phyloP scores from a whole-genome alignment of 2,329 filamentous ascomycete genomes.

The Orbilia ellipsospora region DNA sequence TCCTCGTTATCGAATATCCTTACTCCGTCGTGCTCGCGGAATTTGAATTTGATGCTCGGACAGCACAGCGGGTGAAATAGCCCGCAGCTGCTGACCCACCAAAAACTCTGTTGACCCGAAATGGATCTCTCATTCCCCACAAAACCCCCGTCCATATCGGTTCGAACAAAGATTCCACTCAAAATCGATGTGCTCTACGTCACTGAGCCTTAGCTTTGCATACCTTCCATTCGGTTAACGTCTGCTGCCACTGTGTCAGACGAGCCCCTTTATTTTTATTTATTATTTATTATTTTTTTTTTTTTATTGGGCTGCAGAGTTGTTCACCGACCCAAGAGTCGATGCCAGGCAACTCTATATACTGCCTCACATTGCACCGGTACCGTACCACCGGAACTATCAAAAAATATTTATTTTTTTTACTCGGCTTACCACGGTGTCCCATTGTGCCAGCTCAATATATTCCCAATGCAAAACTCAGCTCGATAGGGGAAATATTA shows the following conservation, averaged over 20 bases:
- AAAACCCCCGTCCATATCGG: slow-evolving; percentile 26
- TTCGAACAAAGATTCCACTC: slow-evolving; percentile 34
- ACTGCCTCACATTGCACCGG: not conserved
- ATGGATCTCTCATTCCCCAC: slow-evolving; percentile 43
- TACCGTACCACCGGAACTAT: not conserved
- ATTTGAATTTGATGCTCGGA: slow-evolving; percentile 14
- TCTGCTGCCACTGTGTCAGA: slow-evolving; percentile 32
- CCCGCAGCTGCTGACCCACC: slow-evolving; percentile 3
- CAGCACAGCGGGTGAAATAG: slow-evolving; percentile 13
- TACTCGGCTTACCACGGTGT: not conserved
- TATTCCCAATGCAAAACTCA: not conserved
- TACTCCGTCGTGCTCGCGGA: slow-evolving; percentile 12
- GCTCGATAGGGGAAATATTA: not conserved
- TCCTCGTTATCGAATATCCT: slow-evolving; percentile 39
- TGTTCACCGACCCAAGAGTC: slow-evolving; percentile 11
- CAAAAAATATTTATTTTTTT: no score
- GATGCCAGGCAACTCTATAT: slow-evolving; percentile 28
- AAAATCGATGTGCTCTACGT: slow-evolving; percentile 33
- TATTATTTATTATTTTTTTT: slow-evolving; percentile 7
- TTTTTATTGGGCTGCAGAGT: slow-evolving; percentile 7
- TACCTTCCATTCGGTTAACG: slow-evolving; percentile 19
- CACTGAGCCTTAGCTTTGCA: slow-evolving; percentile 31
- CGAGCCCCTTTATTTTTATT: slow-evolving; percentile 39
- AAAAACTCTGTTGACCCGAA: slow-evolving; percentile 20
- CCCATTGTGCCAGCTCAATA: not conserved